Conservation (phyloP, 139 green algal species). For the Picochlorum costavermella region DNA sequence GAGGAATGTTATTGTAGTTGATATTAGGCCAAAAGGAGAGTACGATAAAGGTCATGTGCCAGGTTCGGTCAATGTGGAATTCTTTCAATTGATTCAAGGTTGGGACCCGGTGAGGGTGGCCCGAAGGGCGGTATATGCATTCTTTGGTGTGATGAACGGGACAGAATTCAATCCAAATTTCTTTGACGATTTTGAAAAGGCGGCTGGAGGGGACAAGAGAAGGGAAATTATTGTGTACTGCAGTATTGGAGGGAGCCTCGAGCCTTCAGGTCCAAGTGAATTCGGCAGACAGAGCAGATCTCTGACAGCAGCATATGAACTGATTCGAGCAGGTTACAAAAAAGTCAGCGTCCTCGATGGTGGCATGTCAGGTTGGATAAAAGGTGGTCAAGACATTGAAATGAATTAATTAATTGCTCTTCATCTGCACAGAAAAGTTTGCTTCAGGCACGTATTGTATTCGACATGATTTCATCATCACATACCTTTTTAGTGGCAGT, state of each 20-base stretch:
- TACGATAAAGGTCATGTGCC: slow-evolving; percentile 38
- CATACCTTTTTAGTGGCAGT: not conserved
- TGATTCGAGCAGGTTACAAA: slow-evolving; percentile 38
- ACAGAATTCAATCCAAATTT: slow-evolving; percentile 61
- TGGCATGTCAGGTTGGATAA: slow-evolving; percentile 34
- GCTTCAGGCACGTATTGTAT: not conserved
- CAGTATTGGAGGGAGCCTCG: slow-evolving; percentile 51
- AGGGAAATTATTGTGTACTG: slow-evolving; percentile 44
- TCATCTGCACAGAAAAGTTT: not conserved
- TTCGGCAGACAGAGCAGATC: slow-evolving; percentile 40
- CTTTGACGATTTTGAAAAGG: slow-evolving; percentile 20
- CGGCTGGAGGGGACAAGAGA: not conserved
- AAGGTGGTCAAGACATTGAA: slow-evolving; percentile 10
- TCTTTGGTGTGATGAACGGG: slow-evolving; percentile 63
- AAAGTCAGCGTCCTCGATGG: slow-evolving; percentile 36
- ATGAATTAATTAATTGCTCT: not conserved
- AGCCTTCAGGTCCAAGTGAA: slow-evolving; percentile 32
- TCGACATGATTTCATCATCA: not conserved
- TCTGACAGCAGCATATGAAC: slow-evolving; percentile 50
- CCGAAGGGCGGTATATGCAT: slow-evolving; percentile 44
- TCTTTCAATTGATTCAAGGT: slow-evolving; percentile 49
- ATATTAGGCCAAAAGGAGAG: slow-evolving; percentile 38
- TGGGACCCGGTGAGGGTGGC: slow-evolving; percentile 25
- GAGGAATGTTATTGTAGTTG: slow-evolving; percentile 28
- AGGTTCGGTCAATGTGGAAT: slow-evolving; percentile 30